Base-by-base conservation (phyloP, 73 alveolate species). In the Blepharisma stoltei region DNA sequence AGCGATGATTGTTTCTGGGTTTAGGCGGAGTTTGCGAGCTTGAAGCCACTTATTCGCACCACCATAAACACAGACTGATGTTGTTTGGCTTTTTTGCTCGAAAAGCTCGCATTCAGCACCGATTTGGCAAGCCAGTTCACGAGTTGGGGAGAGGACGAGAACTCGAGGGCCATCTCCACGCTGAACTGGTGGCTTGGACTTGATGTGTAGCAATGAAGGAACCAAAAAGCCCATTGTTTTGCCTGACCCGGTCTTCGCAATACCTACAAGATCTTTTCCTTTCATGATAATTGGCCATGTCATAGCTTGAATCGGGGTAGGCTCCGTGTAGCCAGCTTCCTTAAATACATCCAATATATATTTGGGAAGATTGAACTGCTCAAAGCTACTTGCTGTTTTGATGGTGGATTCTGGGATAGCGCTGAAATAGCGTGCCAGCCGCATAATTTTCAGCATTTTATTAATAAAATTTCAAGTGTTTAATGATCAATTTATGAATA, bases 221-320 rank as follows among this genome's bases (percentile, higher is more conserved):
- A 92, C 85, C 43, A 85, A 66, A 81, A 92, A 94, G 7, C 95
- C 97, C 48, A 92, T 83, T 8, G 99, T 94, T 78, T 94, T 94
- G 7, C 99, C 99, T 60, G 95, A 86, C 0, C 99, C 99, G 27
- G 99, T 94, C 81, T 94, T 96, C 9, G 97, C 86, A 45, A 94
- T 85, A 14, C 88, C 95, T 54, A 84, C 53, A 6, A 88, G 81
- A 76, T 88, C 95, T 55, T 84, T 88, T 71, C 88, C 88, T 18
- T 78, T 66, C 6, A 82, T 20, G 54, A 81, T 77, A 1, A 38
- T 14, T 69, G 79, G 79, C 79, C 79, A 69, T 1, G 41, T 25
- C 41, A 7, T 47, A 9, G 71, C n/a, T 69, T 69, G 65, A 38
- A 69, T 69, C 11, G 71, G 76, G 32, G 65, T 69, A 37, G 79